Conservation (phyloP, 208 protist species). For the Leishmania amazonensis region DNA sequence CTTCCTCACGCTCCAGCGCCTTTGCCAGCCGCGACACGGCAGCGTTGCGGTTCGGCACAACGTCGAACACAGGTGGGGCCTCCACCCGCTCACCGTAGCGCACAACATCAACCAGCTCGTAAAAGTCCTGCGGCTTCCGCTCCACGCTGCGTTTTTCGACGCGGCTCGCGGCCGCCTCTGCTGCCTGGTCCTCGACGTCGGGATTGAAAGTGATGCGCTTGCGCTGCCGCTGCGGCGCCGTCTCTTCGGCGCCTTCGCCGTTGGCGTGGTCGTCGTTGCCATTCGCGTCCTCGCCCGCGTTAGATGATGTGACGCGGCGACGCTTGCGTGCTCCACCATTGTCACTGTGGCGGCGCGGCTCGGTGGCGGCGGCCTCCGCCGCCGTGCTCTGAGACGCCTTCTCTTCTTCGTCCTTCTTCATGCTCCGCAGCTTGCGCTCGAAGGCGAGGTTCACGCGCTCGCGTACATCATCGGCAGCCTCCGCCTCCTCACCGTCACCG, state of each 20-base stretch:
- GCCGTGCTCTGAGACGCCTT: conserved; percentile 8
- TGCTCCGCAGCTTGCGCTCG: conserved; percentile 39
- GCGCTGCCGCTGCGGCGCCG: conserved; percentile 18
- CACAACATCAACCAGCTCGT: conserved; percentile 86
- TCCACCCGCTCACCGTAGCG: conserved; percentile 85
- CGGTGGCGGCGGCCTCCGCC: background rate
- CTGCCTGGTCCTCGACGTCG: conserved; percentile 24
- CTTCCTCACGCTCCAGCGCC: conserved; percentile 37
- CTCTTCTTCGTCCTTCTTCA: conserved; percentile 31
- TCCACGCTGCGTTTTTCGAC: background rate
- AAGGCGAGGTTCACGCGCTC: conserved; percentile 43
- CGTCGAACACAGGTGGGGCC: conserved; percentile 87
- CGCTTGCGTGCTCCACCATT: conserved; percentile 16
- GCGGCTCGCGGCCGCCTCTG: conserved; percentile 8
- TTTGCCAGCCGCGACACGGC: conserved; percentile 68
- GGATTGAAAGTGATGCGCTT: conserved; percentile 66
- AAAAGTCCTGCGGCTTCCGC: conserved; percentile 64
- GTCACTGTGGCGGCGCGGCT: background rate
- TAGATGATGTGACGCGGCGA: conserved; percentile 1
- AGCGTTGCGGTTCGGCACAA: conserved; percentile 69
- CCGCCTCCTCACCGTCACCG: conserved; percentile 23
- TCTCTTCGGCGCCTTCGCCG: background rate
- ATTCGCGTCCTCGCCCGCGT: background rate
- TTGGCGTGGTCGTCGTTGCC: background rate
- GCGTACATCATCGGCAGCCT: conserved; percentile 2